Percentiles rank a stretch among this genome's conserved stretches.
phyloP scores from a whole-genome alignment of 306 rosid species.

The Macrotyloma uniflorum region DNA sequence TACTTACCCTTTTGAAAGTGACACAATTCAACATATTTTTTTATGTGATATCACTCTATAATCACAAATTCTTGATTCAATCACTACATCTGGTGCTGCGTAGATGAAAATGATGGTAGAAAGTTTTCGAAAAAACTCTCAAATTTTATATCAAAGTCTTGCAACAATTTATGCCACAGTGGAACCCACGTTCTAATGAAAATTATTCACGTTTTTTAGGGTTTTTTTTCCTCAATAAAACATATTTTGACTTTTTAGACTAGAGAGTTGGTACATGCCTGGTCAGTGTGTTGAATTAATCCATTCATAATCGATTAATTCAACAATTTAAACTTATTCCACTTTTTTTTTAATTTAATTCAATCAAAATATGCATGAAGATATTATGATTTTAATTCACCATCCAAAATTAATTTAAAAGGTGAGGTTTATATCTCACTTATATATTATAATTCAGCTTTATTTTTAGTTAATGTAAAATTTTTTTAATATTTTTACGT shows the following conservation, averaged over 20 bases:
- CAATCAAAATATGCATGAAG: no score
- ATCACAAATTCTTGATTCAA: constrained; percentile 37
- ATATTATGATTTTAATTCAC: no score
- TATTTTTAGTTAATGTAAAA: no score
- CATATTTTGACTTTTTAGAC: neutral
- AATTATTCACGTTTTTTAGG: neutral
- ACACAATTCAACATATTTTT: neutral
- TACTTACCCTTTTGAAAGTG: constrained; percentile 28
- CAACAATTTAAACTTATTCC: no score
- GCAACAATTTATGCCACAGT: neutral
- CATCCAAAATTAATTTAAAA: no score
- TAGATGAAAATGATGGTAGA: constrained; percentile 5
- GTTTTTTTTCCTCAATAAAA: neutral
- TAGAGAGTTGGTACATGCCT: neutral
- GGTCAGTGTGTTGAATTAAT: no score
- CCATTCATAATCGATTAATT: no score
- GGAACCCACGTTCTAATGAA: neutral
- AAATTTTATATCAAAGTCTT: neutral
- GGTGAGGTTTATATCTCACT: no score
- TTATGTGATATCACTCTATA: neutral
- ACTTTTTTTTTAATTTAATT: no score
- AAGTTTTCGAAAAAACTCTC: constrained; percentile 8
- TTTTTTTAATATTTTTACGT: no score
- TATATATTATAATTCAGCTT: no score
- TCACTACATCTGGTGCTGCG: constrained; percentile 1